Base-by-base conservation (phyloP, 176 grass and related monocot species). In the Lolium multiflorum region DNA sequence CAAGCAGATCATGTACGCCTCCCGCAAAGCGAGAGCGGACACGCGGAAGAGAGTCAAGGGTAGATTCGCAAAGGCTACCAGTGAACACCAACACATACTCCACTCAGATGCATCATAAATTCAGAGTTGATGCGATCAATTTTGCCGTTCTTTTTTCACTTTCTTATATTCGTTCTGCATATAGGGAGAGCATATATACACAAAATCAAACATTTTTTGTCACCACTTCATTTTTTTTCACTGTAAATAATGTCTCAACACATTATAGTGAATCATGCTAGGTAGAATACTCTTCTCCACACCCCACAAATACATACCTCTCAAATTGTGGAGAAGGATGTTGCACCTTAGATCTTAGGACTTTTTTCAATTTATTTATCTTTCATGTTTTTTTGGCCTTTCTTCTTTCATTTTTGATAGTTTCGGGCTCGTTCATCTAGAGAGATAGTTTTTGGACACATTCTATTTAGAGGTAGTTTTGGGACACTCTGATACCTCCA, bases 1-100 rank as follows among this genome's bases (percentile, higher is more conserved):
- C 31, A 91, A 82, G 82, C 86, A 88, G 11, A 73, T 88, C 72
- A 77, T 81, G 61, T 91, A 91, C n/a, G 86, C 86, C 17, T 91
- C 71, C 39, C 90, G 86, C 21, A 91, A 91, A 76, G 81, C 82
- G 2, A 71, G 70, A 55, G 90, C 90, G 2, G 90, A 91, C 63
- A 78, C 77, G 1, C 71, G 90, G 4, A 77, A 72, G 43, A 62
- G 82, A 4, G 82, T 85, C 60, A 91, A 88, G 73, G 90, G 90
- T 25, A 56, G 86, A 28, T 88, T 91, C 68, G 90, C 72, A 31
- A 91, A 88, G 86, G 81, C 86, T 48, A 70, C 48, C 62, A 51
- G 20, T 37, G 61, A 51, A 51, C 56, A 68, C 24, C 72, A 64
- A 80, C 21, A 61, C 57, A 64, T 61, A 61, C 77, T 79, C 39